A percentile compares a stretch with the other conserved stretches of the same genome.
phyloP scores from a whole-genome alignment of 352 stramenopile species.

The Elongisporangium anandrum region DNA sequence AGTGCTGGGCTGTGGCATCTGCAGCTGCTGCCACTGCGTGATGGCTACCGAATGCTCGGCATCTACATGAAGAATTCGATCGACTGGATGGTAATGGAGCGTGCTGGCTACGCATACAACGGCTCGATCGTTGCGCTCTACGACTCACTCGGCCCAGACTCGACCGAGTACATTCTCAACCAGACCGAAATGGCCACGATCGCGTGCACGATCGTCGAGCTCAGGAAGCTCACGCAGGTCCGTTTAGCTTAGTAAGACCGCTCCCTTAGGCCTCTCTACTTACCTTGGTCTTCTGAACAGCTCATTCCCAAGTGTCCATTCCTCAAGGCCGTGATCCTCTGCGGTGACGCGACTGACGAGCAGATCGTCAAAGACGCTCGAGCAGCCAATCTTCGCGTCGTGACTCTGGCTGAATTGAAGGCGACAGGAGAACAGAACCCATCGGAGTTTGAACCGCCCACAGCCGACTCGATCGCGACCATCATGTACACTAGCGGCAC shows the following conservation, averaged over 20 bases:
- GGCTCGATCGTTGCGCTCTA: constrained; percentile 62
- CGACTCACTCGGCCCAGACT: constrained; percentile 71
- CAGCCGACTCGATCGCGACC: constrained; percentile 81
- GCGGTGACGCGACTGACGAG: constrained; percentile 21
- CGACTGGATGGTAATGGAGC: constrained; percentile 94
- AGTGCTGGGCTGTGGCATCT: constrained; percentile 18
- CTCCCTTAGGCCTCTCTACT: constrained; percentile 4
- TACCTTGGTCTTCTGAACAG: constrained; percentile 9
- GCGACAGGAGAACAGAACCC: constrained; percentile 27
- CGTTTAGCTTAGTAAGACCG: too few species aligned
- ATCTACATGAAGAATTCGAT: constrained; percentile 97
- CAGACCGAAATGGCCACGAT: constrained; percentile 67
- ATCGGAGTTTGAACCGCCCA: constrained; percentile 22
- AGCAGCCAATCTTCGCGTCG: constrained; percentile 29
- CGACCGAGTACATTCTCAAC: constrained; percentile 71
- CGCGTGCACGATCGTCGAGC: constrained; percentile 51
- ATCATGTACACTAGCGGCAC: constrained; percentile 96
- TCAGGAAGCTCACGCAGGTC: constrained; percentile 40
- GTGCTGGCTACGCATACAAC: constrained; percentile 54
- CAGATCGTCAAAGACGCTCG: constrained; percentile 27
- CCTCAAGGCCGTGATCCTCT: constrained; percentile 45
- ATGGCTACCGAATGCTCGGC: constrained; percentile 71
- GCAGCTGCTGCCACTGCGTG: constrained; percentile 26
- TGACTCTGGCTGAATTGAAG: constrained; percentile 36
- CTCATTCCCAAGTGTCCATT: constrained; percentile 35